Base-by-base conservation (phyloP, 2,329 filamentous ascomycete genomes). In the Fusarium bulbicola region DNA sequence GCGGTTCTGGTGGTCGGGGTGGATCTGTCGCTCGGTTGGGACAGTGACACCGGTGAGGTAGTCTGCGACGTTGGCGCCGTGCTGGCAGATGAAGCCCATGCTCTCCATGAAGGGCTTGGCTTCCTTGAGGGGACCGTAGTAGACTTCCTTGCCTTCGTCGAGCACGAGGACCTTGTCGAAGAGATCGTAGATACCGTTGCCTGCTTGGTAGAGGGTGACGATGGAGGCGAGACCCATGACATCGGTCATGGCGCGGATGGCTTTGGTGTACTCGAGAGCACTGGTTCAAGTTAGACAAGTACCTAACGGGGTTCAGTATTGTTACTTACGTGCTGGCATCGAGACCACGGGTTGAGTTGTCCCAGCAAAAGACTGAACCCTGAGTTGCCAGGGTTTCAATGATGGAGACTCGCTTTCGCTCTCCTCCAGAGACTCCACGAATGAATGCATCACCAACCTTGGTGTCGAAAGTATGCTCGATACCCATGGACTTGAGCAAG, bases 111-210 rank as follows among this genome's bases (percentile, higher is more conserved):
- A 93, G 1, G 89, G 87, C 9, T 85, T 81, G 0, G 91, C 91
- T 67, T 90, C 83, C 11, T 84, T 80, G 72, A 85, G 82, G 0
- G 90, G 86, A 1, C 91, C 91, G 70, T 91, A 92, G 81, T 87
- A 93, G 50, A 92, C 85, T 73, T 93, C 80, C 68, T 90, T 89
- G 52, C 91, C 91, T 64, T 89, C 86, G 52, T 93, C 90, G 7
- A 93, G 85, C 14, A 93, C 86, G 1, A 93, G 83, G 0, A 92
- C 90, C 76, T 93, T 93, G 78, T 93, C 91, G 77, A 93, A 93
- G 1, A 91, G 84, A 32, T 92, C 84, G 78, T 92, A 92, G 66
- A 93, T 92, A 30, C 87, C 89, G 62, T 93, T 92, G 11, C 90
- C 90, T 7, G 92, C 91, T 77, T 93, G 92, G 77, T 93, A 93